phyloP scores from a whole-genome alignment of 257 asterid species.

The Plectranthus barbatus region DNA sequence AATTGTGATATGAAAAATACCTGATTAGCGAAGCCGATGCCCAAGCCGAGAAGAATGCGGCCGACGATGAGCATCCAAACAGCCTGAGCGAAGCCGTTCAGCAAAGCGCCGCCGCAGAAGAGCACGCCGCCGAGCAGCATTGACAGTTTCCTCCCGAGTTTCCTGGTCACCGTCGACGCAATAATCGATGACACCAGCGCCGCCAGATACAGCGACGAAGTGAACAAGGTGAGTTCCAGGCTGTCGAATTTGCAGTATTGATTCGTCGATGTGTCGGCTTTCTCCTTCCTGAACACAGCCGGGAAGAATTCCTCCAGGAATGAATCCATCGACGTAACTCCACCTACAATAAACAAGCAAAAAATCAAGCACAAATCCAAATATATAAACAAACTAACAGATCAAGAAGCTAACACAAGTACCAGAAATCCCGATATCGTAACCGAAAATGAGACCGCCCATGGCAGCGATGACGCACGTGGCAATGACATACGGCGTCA shows the following conservation, averaged over 20 bases:
- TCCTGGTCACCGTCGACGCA: constrained; percentile 63
- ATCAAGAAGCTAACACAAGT: background rate
- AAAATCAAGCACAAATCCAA: background rate
- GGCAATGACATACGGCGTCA: constrained; percentile 49
- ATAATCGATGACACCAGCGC: constrained; percentile 61
- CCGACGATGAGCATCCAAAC: constrained; percentile 76
- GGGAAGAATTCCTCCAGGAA: constrained; percentile 65
- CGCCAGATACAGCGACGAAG: constrained; percentile 80
- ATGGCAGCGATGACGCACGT: constrained; percentile 88
- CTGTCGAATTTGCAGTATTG: constrained; percentile 90
- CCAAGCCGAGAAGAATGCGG: constrained; percentile 74
- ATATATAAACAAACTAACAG: background rate
- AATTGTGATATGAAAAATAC: background rate
- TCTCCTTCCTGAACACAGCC: constrained; percentile 39
- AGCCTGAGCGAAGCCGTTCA: constrained; percentile 55
- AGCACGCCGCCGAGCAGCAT: constrained; percentile 72
- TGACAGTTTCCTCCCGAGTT: constrained; percentile 54
- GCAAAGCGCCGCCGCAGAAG: constrained; percentile 66
- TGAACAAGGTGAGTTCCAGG: constrained; percentile 57
- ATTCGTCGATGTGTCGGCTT: constrained; percentile 35
- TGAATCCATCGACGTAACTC: constrained; percentile 81
- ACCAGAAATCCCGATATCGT: constrained; percentile 81
- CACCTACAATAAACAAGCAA: constrained; percentile 35
- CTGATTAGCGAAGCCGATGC: constrained; percentile 92
- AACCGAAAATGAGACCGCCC: constrained; percentile 92